Evolutionary conservation across 148 eudicot genomes (phyloP), one percentile per base, ranked within the genome.

Genomic region (Chenopodium quinoa): DNA sequence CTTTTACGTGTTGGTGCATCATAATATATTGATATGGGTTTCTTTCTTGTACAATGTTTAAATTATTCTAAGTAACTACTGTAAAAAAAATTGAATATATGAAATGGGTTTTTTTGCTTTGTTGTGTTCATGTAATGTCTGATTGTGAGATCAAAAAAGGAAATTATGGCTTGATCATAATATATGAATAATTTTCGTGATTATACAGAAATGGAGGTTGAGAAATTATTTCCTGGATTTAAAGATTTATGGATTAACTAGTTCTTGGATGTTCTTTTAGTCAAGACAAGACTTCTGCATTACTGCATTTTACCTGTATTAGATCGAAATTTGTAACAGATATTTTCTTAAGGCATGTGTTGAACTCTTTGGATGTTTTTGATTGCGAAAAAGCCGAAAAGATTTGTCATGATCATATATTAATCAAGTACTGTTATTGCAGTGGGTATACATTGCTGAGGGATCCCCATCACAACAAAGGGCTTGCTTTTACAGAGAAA

Each of bases 391-490:
- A 63, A 40, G 56, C 7, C 44, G 14, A 29, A 17, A 16, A 17
- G 66, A 71, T 32, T 71, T 54, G 19, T 66, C 25, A 68, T 76
- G 44, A 40, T 40, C 44, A 40, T 40, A 6, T 40, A 40, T 40
- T 5, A 40, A 56, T 40, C 47, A 9, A 17, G 22, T 75, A 17
- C 48, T 75, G 14, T 22, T 81, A 25, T 71, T 86, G 65, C 93
- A 95, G 98, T 86, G 98, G 98, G 2, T 79, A 91, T 83, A 84
- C 86, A 52, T 84, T 95, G 88, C 80, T 95, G 87, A 92, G 98
- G 62, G 91, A 95, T 84, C 97, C 97, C 78, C 96, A 67, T 81
- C 90, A 90, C 85, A 95, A 95, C 91, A 95, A 95, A 86, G 98
- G 97, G 58, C 93, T 91, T 73, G 91, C 90, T 66, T 95, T 95